Evolutionary conservation across 441 rosid species (phyloP).

Genomic region (Corymbia citriodora): DNA sequence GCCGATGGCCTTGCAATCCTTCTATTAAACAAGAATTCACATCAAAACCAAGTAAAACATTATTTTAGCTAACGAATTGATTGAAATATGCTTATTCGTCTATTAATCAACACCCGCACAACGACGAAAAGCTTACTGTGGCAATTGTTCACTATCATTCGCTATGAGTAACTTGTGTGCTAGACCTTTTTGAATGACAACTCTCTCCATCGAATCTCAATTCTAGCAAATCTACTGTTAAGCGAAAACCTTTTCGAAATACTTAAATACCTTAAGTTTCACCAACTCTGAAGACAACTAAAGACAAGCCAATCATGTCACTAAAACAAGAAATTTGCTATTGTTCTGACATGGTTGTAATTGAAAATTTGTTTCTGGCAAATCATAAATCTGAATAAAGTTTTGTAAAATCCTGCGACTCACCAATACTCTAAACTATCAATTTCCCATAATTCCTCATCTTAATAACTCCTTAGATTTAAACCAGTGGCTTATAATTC

Average conservation of each 20-base stretch:
- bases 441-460: not conserved
- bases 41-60: not conserved
- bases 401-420: not conserved
- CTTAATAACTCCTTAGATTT: not conserved
- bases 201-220: fast-evolving
- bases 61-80: too few relatives aligned
- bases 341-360: too few relatives aligned
- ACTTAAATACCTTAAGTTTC: not conserved
- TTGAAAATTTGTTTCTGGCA: not conserved
- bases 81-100: not conserved
- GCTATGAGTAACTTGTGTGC: not conserved
- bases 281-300: not conserved
- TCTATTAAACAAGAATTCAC: not conserved
- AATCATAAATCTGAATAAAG: not conserved
- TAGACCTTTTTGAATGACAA: too few relatives aligned
- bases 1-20: not conserved
- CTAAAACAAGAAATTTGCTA: not conserved
- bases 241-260: not conserved
- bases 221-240: not conserved
- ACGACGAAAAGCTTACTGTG: not conserved
- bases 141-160: not conserved
- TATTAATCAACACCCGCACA: not conserved
- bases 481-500: too few relatives aligned
- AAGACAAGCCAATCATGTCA: fast-evolving
- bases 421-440: not conserved